Evolutionary conservation across 805 yeast species (phyloP), one percentile per base, ranked within the genome.

Genomic region (Ogataea sp.): DNA sequence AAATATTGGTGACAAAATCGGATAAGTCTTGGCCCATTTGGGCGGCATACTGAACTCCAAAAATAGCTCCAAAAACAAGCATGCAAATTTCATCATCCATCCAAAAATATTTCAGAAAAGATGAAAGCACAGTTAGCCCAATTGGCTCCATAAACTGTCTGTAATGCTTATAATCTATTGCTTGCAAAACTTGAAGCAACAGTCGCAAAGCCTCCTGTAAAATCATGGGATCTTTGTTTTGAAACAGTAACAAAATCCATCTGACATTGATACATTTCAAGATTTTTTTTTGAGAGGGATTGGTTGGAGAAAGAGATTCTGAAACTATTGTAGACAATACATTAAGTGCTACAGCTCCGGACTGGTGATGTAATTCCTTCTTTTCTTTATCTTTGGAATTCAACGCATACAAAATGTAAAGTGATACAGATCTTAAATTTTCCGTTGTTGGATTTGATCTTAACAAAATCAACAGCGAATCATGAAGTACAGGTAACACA

Each of bases 251-350:
- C 9, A 83, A 50, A 3, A 74, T 61, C 83, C 89, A 80, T 50
- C 80, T 82, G 6, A 80, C 67, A 1, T 85, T 73, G 2, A 84
- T 65, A 0, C 80, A 64, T 34, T 78, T 69, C 2, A 67, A 71
- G 48, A 58, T 68, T 48, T 58, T 70, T 53, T 58, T 72, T 54
- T 63, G 17, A 5, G 37, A 18, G 4, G 23, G 23, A 5, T 25
- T 34, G 4, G 59, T 13, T 7, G 36, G 8, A 6, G 28, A 15
- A 7, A 34, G 54, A 59, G 41, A 36, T 40, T 41, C 29, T 41
- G 46, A 15, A 49, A 44, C 37, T 34, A 31, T 33, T 21, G 23
- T 25, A 4, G 24, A 7, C 26, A 26, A 18, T 14, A 34, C 31
- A 16, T 34, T 14, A 41, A 3, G 43, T 15, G 15, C 27, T 23